Conservation (phyloP, 179 eudicot genomes). For the Monotropa hypopitys region DNA sequence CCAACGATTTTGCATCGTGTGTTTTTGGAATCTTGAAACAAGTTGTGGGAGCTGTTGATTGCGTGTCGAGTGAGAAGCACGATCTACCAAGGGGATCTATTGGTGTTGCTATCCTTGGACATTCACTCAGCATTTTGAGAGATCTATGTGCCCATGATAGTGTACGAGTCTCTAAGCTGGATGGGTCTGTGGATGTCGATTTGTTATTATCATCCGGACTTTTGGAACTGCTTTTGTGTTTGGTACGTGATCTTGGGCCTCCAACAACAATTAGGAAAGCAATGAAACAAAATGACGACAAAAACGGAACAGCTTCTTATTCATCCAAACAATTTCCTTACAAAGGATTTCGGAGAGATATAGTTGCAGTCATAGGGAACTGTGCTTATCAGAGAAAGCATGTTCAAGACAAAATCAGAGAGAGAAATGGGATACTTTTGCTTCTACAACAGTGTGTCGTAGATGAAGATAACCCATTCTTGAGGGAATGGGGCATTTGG, state of each 20-base stretch:
- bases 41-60: slow-evolving; percentile 30
- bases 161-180: slow-evolving; percentile 8
- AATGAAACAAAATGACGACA: slow-evolving; percentile 23
- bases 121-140: slow-evolving; percentile 60
- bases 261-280: slow-evolving; percentile 58
- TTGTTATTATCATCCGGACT: slow-evolving; percentile 44
- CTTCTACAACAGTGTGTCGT: slow-evolving; percentile 66
- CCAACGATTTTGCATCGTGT: slow-evolving; percentile 31
- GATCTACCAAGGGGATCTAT: slow-evolving; percentile 47
- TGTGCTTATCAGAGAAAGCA: slow-evolving; percentile 45
- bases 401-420: slow-evolving; percentile 67
- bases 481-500: slow-evolving; percentile 90
- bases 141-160: slow-evolving; percentile 46
- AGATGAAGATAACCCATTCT: slow-evolving; percentile 77
- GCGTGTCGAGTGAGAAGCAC: slow-evolving; percentile 21
- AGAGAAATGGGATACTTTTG: slow-evolving; percentile 45
- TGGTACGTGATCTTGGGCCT: slow-evolving; percentile 69
- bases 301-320: slow-evolving; percentile 14
- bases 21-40: slow-evolving; percentile 37
- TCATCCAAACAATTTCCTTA: slow-evolving; percentile 47
- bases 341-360: slow-evolving; percentile 69
- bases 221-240: slow-evolving; percentile 41
- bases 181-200: slow-evolving; percentile 19
- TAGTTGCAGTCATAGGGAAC: slow-evolving; percentile 67
- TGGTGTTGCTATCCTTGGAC: slow-evolving; percentile 51